These are phyloP conservation scores for Solanum pimpinellifolium DNA, from an alignment of 257 asterid species.

Conservation along the genomic window DNA sequence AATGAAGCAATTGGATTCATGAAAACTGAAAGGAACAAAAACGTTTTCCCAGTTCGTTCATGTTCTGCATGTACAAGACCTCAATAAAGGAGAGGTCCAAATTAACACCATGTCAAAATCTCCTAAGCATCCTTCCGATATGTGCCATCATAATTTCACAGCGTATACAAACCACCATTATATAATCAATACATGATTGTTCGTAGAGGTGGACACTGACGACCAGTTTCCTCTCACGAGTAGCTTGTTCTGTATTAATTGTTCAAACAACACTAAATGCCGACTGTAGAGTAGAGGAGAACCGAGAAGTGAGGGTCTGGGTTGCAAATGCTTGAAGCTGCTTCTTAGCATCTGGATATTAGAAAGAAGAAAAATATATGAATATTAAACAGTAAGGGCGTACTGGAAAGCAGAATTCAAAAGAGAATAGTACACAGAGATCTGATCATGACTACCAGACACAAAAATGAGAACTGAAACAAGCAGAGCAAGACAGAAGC, in stretches of 20 bases:
- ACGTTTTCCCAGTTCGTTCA: background rate
- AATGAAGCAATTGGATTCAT: background rate
- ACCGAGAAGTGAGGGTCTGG: slow-evolving; percentile 78
- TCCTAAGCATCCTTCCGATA: background rate
- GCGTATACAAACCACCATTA: background rate
- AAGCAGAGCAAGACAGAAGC: background rate
- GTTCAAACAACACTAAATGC: slow-evolving; percentile 77
- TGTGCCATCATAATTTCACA: background rate
- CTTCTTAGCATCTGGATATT: slow-evolving; percentile 82
- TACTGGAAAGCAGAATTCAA: background rate
- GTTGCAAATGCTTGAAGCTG: slow-evolving; percentile 94
- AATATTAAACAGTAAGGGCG: background rate
- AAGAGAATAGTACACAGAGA: background rate
- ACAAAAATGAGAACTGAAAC: background rate
- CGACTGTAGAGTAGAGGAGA: slow-evolving; percentile 77
- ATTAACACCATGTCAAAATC: background rate
- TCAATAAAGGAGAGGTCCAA: background rate
- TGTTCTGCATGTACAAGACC: slow-evolving; percentile 6
- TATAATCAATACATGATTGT: background rate
- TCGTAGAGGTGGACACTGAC: background rate
- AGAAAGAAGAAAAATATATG: background rate
- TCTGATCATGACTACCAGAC: background rate
- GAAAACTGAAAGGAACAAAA: background rate
- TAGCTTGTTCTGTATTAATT: background rate
- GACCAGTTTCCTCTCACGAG: background rate